These are phyloP conservation scores for Malus fusca DNA, from an alignment of 306 rosid genomes.

Conservation along the genomic window DNA sequence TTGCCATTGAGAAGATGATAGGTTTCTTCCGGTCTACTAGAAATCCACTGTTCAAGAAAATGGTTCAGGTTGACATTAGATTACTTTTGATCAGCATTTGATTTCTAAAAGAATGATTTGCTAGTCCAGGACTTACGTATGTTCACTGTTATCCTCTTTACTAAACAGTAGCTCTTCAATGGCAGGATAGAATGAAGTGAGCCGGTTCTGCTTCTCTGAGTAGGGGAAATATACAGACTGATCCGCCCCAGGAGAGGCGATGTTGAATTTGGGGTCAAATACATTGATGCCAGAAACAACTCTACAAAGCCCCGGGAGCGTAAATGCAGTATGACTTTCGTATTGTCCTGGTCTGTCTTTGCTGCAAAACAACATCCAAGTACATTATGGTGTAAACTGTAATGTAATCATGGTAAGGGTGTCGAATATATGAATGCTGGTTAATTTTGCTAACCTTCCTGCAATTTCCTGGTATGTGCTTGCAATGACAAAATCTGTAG, in stretches of 20 bases:
- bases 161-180: conserved; percentile 73
- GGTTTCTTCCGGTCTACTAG: conserved; percentile 69
- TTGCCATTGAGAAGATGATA: conserved; percentile 85
- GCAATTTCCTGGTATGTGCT: too few relatives aligned
- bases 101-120: neutral
- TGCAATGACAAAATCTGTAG: too few relatives aligned
- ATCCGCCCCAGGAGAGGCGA: conserved; percentile 91
- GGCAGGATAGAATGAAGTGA: conserved; percentile 46
- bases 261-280: conserved; percentile 90
- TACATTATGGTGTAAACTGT: conserved; percentile 11
- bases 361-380: conserved; percentile 44
- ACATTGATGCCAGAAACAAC: conserved; percentile 90
- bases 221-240: conserved; percentile 68
- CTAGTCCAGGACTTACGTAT: conserved; percentile 40
- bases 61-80: neutral
- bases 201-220: conserved; percentile 46
- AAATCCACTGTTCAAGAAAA: conserved; percentile 48
- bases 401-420: neutral
- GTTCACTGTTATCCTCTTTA: conserved; percentile 60
- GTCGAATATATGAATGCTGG: neutral
- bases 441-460: conserved; percentile 50
- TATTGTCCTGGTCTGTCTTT: conserved; percentile 89
- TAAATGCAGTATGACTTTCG: conserved; percentile 79
- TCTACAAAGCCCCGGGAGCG: conserved; percentile 88
- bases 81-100: neutral